Evolutionary conservation across 495 filamentous ascomycete genomes (phyloP), one percentile per base, ranked within the genome.

Genomic region (Aspergillus homomorphus): DNA sequence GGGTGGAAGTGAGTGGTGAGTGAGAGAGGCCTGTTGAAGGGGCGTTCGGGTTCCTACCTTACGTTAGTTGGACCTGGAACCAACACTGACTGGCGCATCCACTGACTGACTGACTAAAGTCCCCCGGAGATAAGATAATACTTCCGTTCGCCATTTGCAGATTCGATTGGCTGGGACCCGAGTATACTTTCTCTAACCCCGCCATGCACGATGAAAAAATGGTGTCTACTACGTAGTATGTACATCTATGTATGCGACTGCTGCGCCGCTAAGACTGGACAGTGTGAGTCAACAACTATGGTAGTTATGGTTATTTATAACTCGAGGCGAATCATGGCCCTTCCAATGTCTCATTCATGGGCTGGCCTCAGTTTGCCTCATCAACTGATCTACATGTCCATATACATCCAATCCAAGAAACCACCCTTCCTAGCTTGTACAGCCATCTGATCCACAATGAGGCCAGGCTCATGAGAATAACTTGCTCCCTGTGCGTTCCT

Each of bases 391-490:
- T 10, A 20, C 23, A 45, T 38, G 45, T 49, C 41, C 54, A 56
- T 57, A 51, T 62, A 55, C 50, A 60, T 58, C 53, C 5, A 38
- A 38, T 38, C 33, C 12, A 10, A 14, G 15, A 38, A 38, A 38
- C 2, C 2, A 2, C 4, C 15, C 33, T 12, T 30, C 4, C 8
- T 38, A 38, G 57, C 57, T 53, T 30, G 23, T 30, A 23, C 28
- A 30, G 23, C 48, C 7, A 51, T 15, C 4, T 23, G 6, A 9
- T 15, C 1, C 24, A 4, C 44, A 54, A 43, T 51, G 45, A 43
- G 45, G 30, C 48, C 41, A 20, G 22, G 45, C 38, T 73, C 69
- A 80, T 57, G 77, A 73, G 42, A 80, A 80, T 26, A 75, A 63
- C 28, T 53, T 64, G 16, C 67, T 62, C 19, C 62, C 62, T 33